These are phyloP conservation scores for Byssochlamys sp. DNA, from an alignment of 2,329 filamentous ascomycete species.

Conservation along the genomic window DNA sequence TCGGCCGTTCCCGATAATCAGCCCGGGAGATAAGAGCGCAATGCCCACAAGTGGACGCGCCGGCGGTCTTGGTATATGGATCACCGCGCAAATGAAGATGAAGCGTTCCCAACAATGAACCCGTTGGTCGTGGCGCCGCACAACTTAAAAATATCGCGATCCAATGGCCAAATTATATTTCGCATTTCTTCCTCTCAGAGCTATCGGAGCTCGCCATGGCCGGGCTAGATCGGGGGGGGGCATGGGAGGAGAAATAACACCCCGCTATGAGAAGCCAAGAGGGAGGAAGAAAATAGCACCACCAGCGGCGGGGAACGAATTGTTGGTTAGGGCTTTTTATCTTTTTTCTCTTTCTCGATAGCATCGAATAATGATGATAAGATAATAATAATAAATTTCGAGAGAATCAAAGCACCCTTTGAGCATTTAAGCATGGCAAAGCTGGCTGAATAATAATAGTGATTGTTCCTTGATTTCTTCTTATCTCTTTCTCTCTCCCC, in stretches of 20 bases:
- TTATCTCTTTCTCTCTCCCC: not conserved
- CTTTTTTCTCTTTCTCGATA: not conserved
- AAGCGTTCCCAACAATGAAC: not conserved
- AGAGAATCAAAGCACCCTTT: not conserved
- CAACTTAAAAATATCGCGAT: not conserved
- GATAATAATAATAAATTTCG: not conserved
- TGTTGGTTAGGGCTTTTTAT: not conserved
- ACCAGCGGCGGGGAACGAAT: not conserved
- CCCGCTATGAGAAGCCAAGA: not conserved
- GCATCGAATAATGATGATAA: not conserved
- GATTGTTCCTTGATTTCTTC: not conserved
- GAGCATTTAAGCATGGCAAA: not conserved
- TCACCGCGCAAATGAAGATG: not conserved
- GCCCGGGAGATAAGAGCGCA: not conserved
- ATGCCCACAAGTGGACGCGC: not conserved
- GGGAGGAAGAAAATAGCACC: not conserved
- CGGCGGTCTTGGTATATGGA: not conserved
- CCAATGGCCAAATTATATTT: not conserved
- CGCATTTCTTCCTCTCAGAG: not conserved
- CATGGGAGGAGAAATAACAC: not conserved
- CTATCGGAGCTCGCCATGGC: not conserved
- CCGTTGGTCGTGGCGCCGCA: not conserved
- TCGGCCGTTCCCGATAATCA: not conserved
- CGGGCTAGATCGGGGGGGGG: not conserved
- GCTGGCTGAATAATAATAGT: not conserved